Evolutionary conservation across 2,329 filamentous ascomycete genomes (phyloP).

Genomic region (Penicillium sp.): DNA sequence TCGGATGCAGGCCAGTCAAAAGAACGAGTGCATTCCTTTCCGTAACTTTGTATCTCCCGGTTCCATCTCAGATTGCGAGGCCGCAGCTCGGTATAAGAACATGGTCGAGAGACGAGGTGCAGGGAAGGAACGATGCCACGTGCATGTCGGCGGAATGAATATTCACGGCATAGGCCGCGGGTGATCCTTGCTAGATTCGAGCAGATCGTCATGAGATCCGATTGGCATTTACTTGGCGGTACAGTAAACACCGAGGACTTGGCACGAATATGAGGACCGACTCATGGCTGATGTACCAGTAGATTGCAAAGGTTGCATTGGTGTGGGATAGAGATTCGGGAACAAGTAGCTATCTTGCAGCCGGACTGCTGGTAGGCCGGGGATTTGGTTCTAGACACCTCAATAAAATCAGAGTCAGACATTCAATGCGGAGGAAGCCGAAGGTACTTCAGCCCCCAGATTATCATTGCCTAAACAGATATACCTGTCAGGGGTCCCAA

Average conservation of each 20-base stretch:
- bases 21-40: constrained; percentile 6
- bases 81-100: background rate
- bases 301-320: too few species aligned
- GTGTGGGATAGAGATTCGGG: background rate
- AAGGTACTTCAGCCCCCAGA: background rate
- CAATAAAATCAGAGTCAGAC: background rate
- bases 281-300: constrained; percentile 1
- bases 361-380: constrained; percentile 1
- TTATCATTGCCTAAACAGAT: constrained; percentile 16
- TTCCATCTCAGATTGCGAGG: background rate
- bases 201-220: constrained; percentile 2
- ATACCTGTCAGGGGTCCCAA: constrained; percentile 14
- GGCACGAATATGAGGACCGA: background rate
- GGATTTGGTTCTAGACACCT: background rate
- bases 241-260: background rate
- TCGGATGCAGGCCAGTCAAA: background rate
- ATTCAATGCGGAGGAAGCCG: background rate
- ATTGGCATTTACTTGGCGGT: background rate
- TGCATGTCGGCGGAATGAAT: constrained; percentile 3
- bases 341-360: too few species aligned
- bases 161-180: background rate
- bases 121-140: constrained; percentile 3
- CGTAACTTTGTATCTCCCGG: background rate
- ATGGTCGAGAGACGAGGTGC: background rate
- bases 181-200: background rate